Conservation (phyloP, 2,329 filamentous ascomycete species). For the Pyrenophora graminea region DNA sequence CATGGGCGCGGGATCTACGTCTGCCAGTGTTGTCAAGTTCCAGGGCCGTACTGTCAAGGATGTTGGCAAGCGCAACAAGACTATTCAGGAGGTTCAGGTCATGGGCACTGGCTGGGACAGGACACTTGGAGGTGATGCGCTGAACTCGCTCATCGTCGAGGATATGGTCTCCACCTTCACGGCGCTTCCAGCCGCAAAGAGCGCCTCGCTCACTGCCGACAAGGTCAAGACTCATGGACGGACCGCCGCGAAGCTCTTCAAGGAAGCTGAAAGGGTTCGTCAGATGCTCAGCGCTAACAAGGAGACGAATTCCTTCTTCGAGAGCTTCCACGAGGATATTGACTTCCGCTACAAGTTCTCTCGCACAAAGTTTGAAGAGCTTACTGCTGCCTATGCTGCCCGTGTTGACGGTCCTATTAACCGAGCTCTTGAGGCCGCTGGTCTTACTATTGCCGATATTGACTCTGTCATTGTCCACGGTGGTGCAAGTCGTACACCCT, state of each 20-base stretch:
- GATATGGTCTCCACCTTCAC: conserved; percentile 85
- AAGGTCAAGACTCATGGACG: conserved; percentile 76
- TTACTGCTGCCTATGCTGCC: conserved; percentile 69
- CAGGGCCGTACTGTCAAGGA: conserved; percentile 90
- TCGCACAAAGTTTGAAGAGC: conserved; percentile 77
- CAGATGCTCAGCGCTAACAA: conserved; percentile 93
- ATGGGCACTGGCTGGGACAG: conserved; percentile 86
- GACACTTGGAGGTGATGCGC: conserved; percentile 83
- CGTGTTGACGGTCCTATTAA: conserved; percentile 72
- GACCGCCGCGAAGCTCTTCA: conserved; percentile 85
- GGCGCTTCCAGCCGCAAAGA: conserved; percentile 66
- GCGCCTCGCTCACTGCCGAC: conserved; percentile 63
- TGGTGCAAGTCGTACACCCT: conserved; percentile 86
- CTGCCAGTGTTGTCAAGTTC: conserved; percentile 86
- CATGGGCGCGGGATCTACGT: conserved; percentile 95
- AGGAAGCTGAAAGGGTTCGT: conserved; percentile 83
- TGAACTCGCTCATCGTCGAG: conserved; percentile 86
- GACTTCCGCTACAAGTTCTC: conserved; percentile 92
- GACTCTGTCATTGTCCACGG: conserved; percentile 93
- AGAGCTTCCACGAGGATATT: conserved; percentile 87
- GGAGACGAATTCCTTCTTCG: conserved; percentile 78
- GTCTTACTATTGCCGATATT: conserved; percentile 73
- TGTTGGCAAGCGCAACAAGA: conserved; percentile 92
- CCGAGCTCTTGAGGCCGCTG: conserved; percentile 73
- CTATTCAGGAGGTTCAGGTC: conserved; percentile 90